Evolutionary conservation across 2,329 filamentous ascomycete species (phyloP).

Genomic region (Ascosphaera apis): DNA sequence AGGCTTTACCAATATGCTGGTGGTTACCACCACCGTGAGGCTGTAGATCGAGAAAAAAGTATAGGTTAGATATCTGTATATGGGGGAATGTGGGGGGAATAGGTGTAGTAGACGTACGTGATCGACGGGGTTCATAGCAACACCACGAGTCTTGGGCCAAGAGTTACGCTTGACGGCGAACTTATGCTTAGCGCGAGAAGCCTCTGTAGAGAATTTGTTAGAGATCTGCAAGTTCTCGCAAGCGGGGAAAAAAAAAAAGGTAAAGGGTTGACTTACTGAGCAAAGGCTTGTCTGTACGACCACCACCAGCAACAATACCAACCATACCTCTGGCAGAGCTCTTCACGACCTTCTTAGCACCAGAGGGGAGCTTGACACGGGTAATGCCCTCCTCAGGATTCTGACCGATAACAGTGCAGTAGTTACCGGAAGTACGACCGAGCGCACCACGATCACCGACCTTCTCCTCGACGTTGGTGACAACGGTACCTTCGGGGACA

Average conservation of each 20-base stretch:
- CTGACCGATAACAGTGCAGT: constrained; percentile 93
- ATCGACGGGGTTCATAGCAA: constrained; percentile 99
- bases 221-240: not conserved
- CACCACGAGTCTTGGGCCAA: constrained; percentile 99
- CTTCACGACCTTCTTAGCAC: constrained; percentile 97
- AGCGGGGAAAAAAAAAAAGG: not conserved
- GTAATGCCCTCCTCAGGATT: constrained; percentile 99
- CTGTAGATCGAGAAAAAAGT: constrained; percentile 12
- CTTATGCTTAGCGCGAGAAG: constrained; percentile 99
- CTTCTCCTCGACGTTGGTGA: constrained; percentile 99
- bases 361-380: constrained; percentile 95
- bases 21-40: constrained; percentile 99
- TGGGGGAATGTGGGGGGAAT: no score
- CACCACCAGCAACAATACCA: constrained; percentile 97
- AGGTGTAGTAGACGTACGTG: constrained; percentile 35
- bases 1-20: constrained; percentile 99
- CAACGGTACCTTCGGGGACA: constrained; percentile 96
- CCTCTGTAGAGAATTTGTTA: constrained; percentile 40
- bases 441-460: constrained; percentile 87
- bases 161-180: constrained; percentile 99
- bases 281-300: constrained; percentile 98
- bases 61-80: constrained; percentile 5
- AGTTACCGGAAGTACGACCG: constrained; percentile 96
- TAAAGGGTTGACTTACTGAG: constrained; percentile 38
- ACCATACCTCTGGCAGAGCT: constrained; percentile 92